These are phyloP conservation scores for Tetrapisispora iriomotensis DNA, from an alignment of 805 yeast species.

Conservation along the genomic window DNA sequence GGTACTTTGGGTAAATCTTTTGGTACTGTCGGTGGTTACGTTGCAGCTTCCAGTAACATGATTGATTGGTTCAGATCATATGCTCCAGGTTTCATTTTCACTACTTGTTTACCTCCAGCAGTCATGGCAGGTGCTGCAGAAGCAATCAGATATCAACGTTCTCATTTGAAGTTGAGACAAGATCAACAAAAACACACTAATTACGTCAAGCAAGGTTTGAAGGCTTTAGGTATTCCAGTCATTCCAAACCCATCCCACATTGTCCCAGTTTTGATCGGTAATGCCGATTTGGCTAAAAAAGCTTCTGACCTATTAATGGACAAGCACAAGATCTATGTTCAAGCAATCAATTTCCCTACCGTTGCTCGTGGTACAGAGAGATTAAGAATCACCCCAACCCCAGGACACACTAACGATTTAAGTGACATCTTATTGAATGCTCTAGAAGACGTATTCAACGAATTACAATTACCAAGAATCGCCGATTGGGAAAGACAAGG, in stretches of 20 bases:
- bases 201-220: conserved; percentile 69
- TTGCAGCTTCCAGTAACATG: conserved; percentile 75
- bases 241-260: conserved; percentile 97
- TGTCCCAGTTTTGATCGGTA: conserved; percentile 90
- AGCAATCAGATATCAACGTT: conserved; percentile 77
- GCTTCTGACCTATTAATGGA: conserved; percentile 86
- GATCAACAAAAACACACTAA: conserved; percentile 78
- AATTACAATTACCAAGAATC: conserved; percentile 64
- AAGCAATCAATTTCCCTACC: conserved; percentile 97
- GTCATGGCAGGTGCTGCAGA: conserved; percentile 91
- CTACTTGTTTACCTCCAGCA: conserved; percentile 95
- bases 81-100: conserved; percentile 96
- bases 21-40: conserved; percentile 96
- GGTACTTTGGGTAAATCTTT: conserved; percentile 97
- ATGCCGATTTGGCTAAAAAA: conserved; percentile 81
- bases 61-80: conserved; percentile 94
- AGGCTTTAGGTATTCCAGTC: conserved; percentile 76
- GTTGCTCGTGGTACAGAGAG: conserved; percentile 94
- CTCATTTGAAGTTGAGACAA: conserved; percentile 66
- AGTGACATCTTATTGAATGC: conserved; percentile 70
- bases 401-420: conserved; percentile 77
- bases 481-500: conserved; percentile 70
- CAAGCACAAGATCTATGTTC: conserved; percentile 84
- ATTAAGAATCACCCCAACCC: conserved; percentile 96
- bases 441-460: conserved; percentile 69